Conservation (phyloP, 106 monocot species). For the Dactylorhiza incarnata region DNA sequence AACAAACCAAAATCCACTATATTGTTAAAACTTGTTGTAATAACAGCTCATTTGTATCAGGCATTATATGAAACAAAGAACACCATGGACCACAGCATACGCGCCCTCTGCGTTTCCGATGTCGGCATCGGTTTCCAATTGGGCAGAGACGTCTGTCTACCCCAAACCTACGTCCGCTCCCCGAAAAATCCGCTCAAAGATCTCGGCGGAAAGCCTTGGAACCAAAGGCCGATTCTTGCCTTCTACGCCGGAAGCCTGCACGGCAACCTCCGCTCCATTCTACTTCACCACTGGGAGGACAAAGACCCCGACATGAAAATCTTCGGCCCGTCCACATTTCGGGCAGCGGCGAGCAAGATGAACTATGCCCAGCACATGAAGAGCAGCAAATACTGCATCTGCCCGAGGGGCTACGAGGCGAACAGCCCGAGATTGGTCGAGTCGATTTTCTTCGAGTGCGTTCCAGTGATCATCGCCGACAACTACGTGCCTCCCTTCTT, state of each 20-base stretch:
- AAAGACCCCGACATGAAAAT: conserved; percentile 57
- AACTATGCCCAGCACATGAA: conserved; percentile 41
- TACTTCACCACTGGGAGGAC: conserved; percentile 49
- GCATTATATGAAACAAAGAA: conserved; percentile 30
- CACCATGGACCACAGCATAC: conserved; percentile 25
- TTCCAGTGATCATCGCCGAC: conserved; percentile 58
- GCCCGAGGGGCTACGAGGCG: conserved; percentile 54
- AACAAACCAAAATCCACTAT: no score
- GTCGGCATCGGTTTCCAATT: conserved; percentile 20
- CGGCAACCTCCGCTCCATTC: conserved; percentile 35
- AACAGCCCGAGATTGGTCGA: conserved; percentile 46
- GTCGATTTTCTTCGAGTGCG: conserved; percentile 49
- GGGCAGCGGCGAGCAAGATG: conserved; percentile 7
- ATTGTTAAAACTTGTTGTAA: background rate
- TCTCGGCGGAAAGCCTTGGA: conserved; percentile 22
- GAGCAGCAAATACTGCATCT: conserved; percentile 57
- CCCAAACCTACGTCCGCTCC: conserved; percentile 22
- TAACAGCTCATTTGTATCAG: conserved; percentile 12
- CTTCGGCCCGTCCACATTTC: conserved; percentile 20
- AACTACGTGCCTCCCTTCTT: conserved; percentile 56
- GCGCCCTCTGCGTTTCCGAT: conserved; percentile 39
- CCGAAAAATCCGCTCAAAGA: conserved; percentile 24
- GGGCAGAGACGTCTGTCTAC: conserved; percentile 42
- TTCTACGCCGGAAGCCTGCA: conserved; percentile 75
- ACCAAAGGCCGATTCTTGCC: conserved; percentile 26